phyloP scores from a whole-genome alignment of 2,329 filamentous ascomycete genomes.

The Cladophialophora yegresii region DNA sequence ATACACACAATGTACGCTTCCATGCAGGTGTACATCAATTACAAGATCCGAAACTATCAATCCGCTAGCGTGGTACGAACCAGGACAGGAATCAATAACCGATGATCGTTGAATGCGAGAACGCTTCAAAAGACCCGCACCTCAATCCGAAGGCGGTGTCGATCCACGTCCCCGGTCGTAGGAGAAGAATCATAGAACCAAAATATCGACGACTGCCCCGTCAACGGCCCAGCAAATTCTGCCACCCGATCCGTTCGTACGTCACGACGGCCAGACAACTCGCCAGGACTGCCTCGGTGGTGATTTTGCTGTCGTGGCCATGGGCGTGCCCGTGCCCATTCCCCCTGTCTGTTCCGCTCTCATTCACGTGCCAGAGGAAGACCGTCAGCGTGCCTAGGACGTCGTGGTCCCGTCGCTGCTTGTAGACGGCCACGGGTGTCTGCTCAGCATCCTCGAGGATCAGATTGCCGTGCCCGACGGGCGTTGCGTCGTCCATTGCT shows the following conservation, averaged over 20 bases:
- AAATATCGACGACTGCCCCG: not conserved
- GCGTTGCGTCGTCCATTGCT: constrained; percentile 21
- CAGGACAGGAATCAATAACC: too few species aligned
- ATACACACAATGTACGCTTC: not conserved
- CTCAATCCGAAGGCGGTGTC: not conserved
- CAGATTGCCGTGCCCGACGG: constrained; percentile 23
- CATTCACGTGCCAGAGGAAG: constrained; percentile 8
- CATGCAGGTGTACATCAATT: too few species aligned
- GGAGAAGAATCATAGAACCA: not conserved
- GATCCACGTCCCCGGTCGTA: not conserved
- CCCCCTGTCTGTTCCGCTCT: not conserved
- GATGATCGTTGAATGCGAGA: not conserved
- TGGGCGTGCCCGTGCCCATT: not conserved
- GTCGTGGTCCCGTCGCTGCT: constrained; percentile 24
- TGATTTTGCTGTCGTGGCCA: not conserved
- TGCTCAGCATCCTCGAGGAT: constrained; percentile 17
- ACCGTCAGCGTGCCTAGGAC: constrained; percentile 22
- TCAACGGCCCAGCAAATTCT: constrained; percentile 23
- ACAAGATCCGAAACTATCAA: not conserved
- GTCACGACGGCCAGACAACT: constrained; percentile 24
- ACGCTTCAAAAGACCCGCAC: not conserved
- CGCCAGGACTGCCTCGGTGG: constrained; percentile 18
- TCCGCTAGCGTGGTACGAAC: not conserved
- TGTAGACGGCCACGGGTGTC: constrained; percentile 24
- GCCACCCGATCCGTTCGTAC: constrained; percentile 27